Evolutionary conservation across 345 rosid species (phyloP), one percentile per base, ranked within the genome.

Genomic region (Balakata baccata): DNA sequence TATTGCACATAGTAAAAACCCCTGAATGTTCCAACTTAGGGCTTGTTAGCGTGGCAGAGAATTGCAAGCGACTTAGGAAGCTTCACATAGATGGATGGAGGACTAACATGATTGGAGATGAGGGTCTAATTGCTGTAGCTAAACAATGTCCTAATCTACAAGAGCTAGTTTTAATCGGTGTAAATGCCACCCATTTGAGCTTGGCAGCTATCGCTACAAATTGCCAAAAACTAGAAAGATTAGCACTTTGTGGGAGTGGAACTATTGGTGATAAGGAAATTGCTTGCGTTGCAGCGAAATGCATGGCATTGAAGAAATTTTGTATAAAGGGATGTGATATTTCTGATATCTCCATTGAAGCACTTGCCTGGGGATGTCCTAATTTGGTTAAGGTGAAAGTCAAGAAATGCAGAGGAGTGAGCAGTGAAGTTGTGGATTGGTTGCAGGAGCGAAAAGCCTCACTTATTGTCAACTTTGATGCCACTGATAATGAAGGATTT

Each of bases 81-180:
- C 93, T 94, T 69, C 97, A 89, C 70, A 80, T 94, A 39, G 96
- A 94, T 77, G 98, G 97, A 74, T 89, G 90, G 94, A 90, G 92
- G 60, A 89, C 87, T 53, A 86, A 92, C 71, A 87, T 83, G 83
- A 92, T 94, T 11, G 97, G 93, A 4, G 98, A 94, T 22, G 97
- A 90, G 77, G 95, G 97, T 69, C 84, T 94, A 29, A 79, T 88
- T 3, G 89, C 91, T 51, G 85, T 94, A 37, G 91, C 95, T 37
- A 85, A 77, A 43, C 85, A 90, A 16, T 89, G 95, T 8, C 71
- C 78, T 25, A 81, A 86, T 81, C 77, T 94, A 6, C 96, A 90
- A 73, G 98, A 93, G 41, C 89, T 93, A 66, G 92, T 91, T 58
- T 82, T 93, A 72, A 90, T 91, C 23, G 90, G 98, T 73, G 92